Evolutionary conservation across 805 yeast species (phyloP), one percentile per base, ranked within the genome.

Genomic region (Sungouiella thailandica): DNA sequence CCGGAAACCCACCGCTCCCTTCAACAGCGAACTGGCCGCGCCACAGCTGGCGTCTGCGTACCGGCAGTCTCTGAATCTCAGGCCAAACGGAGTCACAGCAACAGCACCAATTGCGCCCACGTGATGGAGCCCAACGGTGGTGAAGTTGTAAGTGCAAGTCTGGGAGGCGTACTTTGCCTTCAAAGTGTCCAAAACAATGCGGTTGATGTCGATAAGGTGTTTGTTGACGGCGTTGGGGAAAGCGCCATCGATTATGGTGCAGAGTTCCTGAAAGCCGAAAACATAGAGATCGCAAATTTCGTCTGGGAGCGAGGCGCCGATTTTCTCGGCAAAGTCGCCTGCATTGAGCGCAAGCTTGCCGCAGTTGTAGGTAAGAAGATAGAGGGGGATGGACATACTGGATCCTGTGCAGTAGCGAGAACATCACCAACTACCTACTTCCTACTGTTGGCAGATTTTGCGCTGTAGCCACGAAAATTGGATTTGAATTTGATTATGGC

Each of bases 1-100:
- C 27, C 89, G 60, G 1, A 81, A 31, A 0, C 81, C 85, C 1
- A 74, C 78, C 0, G 78, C 89, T 1, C 95, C 96, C 54, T 89
- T 89, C 47, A 84, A 53, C 34, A 79, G 74, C 1, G 90, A 76
- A 37, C 68, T 62, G 6, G 70, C 65, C 35, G 63, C 52, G 2
- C 96, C 96, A 40, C 78, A 64, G 12, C 74, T 69, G 13, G 60
- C 62, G 8, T 50, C 52, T 2, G 68, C 68, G 10, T 37, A 45
- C 10, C 46, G 41, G 11, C 60, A 33, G 28, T 47, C 39, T 17
- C 48, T 28, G 15, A 65, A 48, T 35, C 55, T 57, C 61, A 56
- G 58, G 13, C 57, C 45, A 41, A 46, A 60, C n/a, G 73, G 71
- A 8, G 73, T 63, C 9, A 80, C 53, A 2, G 77, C 53, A 3